A percentile compares a stretch with the other conserved stretches of the same genome.
Conservation (phyloP, 345 rosid species). For the Trapa bicornis region DNA sequence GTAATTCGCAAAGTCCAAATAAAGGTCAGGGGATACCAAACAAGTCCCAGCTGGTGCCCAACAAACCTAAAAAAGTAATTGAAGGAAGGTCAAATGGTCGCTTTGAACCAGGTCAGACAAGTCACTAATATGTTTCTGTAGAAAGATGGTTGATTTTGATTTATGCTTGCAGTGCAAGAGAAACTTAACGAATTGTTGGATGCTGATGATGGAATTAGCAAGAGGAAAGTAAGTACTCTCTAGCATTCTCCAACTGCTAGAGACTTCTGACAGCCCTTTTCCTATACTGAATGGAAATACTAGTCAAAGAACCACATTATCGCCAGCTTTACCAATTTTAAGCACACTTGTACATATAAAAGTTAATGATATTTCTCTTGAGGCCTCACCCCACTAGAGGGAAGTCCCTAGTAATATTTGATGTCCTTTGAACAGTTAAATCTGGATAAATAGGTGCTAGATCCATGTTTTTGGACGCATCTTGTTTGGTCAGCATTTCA, state of each 20-base stretch:
- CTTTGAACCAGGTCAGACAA: conserved; percentile 66
- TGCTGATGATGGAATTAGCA: conserved; percentile 81
- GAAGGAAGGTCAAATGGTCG: conserved; percentile 58
- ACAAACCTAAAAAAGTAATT: conserved; percentile 44
- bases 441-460: background rate
- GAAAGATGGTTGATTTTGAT: background rate
- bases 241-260: background rate
- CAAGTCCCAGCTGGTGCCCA: conserved; percentile 36
- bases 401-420: too few species aligned
- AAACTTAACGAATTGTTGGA: conserved; percentile 93
- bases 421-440: background rate
- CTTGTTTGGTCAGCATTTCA: background rate
- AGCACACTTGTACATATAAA: too few species aligned
- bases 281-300: too few species aligned
- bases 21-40: conserved; percentile 39
- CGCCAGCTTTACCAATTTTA: too few species aligned
- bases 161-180: conserved; percentile 67
- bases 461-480: background rate
- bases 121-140: background rate
- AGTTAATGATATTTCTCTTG: too few species aligned
- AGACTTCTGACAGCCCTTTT: background rate
- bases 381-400: too few species aligned
- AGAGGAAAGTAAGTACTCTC: conserved; percentile 41
- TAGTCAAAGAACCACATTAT: too few species aligned
- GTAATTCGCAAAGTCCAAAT: conserved; percentile 23